phyloP scores from a whole-genome alignment of 257 asterid genomes.

The Jasminum sambac region DNA sequence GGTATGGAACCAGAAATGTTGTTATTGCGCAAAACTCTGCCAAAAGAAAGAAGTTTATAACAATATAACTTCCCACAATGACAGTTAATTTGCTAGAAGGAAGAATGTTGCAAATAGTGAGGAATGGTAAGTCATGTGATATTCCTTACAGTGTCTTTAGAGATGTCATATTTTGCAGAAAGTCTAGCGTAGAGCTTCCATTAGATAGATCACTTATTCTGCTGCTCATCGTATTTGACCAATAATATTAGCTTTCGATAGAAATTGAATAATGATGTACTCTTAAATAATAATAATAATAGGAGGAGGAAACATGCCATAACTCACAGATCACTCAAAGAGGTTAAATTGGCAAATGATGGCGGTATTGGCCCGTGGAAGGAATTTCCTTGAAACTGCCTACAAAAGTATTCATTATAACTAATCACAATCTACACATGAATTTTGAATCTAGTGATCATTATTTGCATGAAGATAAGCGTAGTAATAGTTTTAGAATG shows the following conservation, averaged over 20 bases:
- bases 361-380: constrained; percentile 74
- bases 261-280: not conserved
- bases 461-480: not conserved
- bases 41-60: not conserved
- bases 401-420: constrained; percentile 26
- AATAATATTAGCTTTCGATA: constrained; percentile 25
- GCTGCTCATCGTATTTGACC: constrained; percentile 37
- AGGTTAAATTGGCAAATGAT: constrained; percentile 44
- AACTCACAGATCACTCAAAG: constrained; percentile 40
- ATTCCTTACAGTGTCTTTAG: constrained; percentile 37
- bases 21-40: constrained; percentile 47
- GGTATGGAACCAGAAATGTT: constrained; percentile 49
- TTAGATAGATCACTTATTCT: constrained; percentile 75
- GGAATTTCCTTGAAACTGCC: constrained; percentile 83
- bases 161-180: constrained; percentile 50
- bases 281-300: not conserved
- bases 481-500: not conserved
- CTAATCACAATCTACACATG: constrained; percentile 11
- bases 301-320: not conserved
- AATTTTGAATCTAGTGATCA: not conserved
- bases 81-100: not conserved
- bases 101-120: not conserved
- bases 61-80: not conserved
- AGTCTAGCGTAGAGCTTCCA: constrained; percentile 68
- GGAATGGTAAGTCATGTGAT: not conserved